A percentile compares a stretch with the other conserved stretches of the same genome.
These are phyloP conservation scores for Suhomyces kilbournensis DNA, from an alignment of 805 yeast genomes.

Conservation along the genomic window DNA sequence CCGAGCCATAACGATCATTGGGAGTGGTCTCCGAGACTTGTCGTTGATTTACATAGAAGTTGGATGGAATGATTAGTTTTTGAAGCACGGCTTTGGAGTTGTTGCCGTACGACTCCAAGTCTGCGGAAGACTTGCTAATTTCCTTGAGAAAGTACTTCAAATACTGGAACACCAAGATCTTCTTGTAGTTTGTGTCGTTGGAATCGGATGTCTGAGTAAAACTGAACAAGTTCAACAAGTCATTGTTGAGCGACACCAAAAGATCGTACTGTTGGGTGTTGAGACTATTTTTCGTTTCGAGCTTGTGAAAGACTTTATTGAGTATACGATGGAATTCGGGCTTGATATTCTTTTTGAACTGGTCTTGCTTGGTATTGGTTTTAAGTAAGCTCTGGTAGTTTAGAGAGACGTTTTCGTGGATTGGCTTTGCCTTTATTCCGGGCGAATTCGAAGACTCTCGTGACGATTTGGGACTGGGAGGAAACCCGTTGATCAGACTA, in stretches of 20 bases:
- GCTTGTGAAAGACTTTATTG: conserved; percentile 20
- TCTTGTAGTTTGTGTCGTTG: conserved; percentile 14
- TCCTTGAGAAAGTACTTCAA: conserved; percentile 40
- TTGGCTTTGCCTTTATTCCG: not conserved
- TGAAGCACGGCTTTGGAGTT: conserved; percentile 20
- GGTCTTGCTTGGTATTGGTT: conserved; percentile 8
- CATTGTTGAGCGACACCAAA: conserved; percentile 18
- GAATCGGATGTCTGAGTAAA: conserved; percentile 19
- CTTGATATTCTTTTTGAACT: conserved; percentile 8
- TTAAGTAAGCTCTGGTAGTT: conserved; percentile 6
- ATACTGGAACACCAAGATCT: conserved; percentile 36
- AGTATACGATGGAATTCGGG: conserved; percentile 17
- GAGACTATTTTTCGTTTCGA: conserved; percentile 30
- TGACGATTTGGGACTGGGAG: conserved; percentile 11
- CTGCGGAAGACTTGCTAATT: conserved; percentile 17
- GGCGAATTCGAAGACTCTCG: conserved; percentile 23
- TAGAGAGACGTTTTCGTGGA: not conserved
- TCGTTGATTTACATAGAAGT: conserved; percentile 9
- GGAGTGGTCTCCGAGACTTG: not conserved
- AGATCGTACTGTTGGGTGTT: conserved; percentile 32
- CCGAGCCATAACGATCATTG: conserved; percentile 1
- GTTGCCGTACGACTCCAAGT: conserved; percentile 1
- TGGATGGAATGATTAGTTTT: conserved; percentile 35
- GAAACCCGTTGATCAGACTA: conserved; percentile 25
- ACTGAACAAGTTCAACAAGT: conserved; percentile 15